Evolutionary conservation across 495 filamentous ascomycete species (phyloP).

Genomic region (Lasiosphaeria miniovina): DNA sequence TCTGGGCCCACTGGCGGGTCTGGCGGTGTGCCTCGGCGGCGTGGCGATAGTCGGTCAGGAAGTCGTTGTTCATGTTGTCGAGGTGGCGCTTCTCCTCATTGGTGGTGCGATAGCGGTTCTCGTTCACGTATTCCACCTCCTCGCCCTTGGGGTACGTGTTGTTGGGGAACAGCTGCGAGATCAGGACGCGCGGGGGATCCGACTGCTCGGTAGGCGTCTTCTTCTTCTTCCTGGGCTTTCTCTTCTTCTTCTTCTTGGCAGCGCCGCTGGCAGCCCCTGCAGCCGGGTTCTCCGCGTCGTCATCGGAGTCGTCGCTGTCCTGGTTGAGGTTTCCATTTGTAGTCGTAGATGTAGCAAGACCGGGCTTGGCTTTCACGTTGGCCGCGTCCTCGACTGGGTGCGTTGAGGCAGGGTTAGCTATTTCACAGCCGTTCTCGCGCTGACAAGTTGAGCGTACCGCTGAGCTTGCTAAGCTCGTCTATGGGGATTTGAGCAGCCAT

Average conservation of each 20-base stretch:
- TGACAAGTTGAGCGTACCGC: constrained; percentile 26
- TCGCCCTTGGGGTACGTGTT: constrained; percentile 74
- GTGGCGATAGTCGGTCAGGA: constrained; percentile 81
- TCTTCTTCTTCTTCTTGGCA: constrained; percentile 69
- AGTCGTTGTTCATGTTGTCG: constrained; percentile 79
- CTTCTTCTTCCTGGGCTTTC: constrained; percentile 83
- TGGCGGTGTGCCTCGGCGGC: constrained; percentile 87
- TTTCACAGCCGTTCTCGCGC: neutral
- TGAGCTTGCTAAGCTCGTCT: constrained; percentile 44
- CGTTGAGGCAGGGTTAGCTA: neutral
- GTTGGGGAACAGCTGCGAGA: constrained; percentile 74
- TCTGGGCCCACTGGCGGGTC: constrained; percentile 78
- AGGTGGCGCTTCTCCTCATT: constrained; percentile 85
- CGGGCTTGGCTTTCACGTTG: constrained; percentile 50
- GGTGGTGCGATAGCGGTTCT: constrained; percentile 79
- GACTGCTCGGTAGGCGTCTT: constrained; percentile 71
- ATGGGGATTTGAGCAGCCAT: constrained; percentile 45
- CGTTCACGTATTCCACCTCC: constrained; percentile 72
- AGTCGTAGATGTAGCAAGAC: constrained; percentile 38
- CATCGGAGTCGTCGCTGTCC: constrained; percentile 66
- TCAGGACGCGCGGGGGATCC: constrained; percentile 68
- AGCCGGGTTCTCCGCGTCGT: constrained; percentile 48
- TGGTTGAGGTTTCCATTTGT: constrained; percentile 59
- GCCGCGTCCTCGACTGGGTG: constrained; percentile 40
- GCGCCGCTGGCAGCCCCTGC: constrained; percentile 38